Evolutionary conservation across 2,329 filamentous ascomycete genomes (phyloP).

Genomic region (Dactylellina leptospora): DNA sequence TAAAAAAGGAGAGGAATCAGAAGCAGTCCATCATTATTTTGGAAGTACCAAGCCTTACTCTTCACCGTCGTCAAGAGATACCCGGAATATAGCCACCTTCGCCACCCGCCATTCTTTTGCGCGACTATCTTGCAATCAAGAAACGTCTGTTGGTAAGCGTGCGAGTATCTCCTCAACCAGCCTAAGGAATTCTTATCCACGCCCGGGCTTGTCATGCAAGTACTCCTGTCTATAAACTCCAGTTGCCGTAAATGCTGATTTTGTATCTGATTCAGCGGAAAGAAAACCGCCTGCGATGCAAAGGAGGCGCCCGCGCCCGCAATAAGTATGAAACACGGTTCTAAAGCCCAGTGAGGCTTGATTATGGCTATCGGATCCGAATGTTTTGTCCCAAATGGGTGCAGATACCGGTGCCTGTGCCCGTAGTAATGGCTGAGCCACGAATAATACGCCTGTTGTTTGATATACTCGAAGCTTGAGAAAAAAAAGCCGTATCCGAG

Average conservation of each 20-base stretch:
- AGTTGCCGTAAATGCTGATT: constrained; percentile 76
- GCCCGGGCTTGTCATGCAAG: constrained; percentile 61
- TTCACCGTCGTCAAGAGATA: constrained; percentile 77
- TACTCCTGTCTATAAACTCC: constrained; percentile 74
- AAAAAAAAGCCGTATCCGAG: constrained; percentile 63
- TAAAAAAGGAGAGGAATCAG: not conserved
- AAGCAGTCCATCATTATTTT: not conserved
- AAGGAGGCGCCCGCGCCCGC: constrained; percentile 76
- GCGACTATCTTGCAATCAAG: constrained; percentile 70
- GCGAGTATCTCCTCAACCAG: constrained; percentile 69
- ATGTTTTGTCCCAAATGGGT: constrained; percentile 37
- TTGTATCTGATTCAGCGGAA: constrained; percentile 76
- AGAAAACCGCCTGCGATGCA: constrained; percentile 73
- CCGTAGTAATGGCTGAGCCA: constrained; percentile 78
- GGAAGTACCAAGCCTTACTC: constrained; percentile 61
- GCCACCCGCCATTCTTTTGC: constrained; percentile 67
- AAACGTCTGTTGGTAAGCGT: constrained; percentile 75
- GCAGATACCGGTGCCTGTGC: constrained; percentile 62
- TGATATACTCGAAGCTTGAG: constrained; percentile 76
- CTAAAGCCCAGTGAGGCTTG: constrained; percentile 76
- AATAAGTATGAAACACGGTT: constrained; percentile 75
- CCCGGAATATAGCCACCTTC: constrained; percentile 73
- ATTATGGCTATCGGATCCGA: constrained; percentile 63
- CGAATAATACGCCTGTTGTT: constrained; percentile 76
- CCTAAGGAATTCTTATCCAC: constrained; percentile 56